phyloP scores from a whole-genome alignment of 768 basidiomycete genomes.

The Hericium erinaceus region DNA sequence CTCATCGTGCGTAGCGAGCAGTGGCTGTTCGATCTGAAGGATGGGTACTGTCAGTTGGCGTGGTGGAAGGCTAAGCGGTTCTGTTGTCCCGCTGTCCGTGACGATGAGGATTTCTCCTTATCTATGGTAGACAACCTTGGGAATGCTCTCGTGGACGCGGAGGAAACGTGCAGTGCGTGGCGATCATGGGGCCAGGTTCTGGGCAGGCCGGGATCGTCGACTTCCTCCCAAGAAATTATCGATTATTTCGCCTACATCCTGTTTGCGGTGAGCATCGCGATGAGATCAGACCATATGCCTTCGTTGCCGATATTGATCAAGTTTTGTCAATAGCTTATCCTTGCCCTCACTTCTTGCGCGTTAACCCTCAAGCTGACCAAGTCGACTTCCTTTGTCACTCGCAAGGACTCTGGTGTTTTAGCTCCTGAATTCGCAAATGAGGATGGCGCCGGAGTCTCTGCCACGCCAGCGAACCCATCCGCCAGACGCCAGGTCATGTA shows the following conservation, averaged over 20 bases:
- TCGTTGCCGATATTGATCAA: neutral
- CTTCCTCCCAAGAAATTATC: slow-evolving; percentile 33
- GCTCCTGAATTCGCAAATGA: slow-evolving; percentile 32
- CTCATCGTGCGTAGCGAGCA: slow-evolving; percentile 79
- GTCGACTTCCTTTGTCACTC: slow-evolving; percentile 79
- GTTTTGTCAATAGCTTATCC: slow-evolving; percentile 40
- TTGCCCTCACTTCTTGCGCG: slow-evolving; percentile 66
- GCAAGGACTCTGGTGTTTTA: slow-evolving; percentile 79
- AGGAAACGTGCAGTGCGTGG: slow-evolving; percentile 59
- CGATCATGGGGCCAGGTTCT: slow-evolving; percentile 62
- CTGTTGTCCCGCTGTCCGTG: slow-evolving; percentile 53
- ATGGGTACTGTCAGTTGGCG: slow-evolving; percentile 67
- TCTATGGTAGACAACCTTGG: neutral
- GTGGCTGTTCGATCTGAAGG: slow-evolving; percentile 86
- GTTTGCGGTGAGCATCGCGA: slow-evolving; percentile 58
- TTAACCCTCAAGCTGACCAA: slow-evolving; percentile 83
- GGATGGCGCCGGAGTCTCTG: slow-evolving; percentile 9
- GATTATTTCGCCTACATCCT: slow-evolving; percentile 63
- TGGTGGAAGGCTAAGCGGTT: slow-evolving; percentile 75
- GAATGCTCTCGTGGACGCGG: slow-evolving; percentile 4
- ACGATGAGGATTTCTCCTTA: slow-evolving; percentile 1
- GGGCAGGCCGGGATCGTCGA: slow-evolving; percentile 20
- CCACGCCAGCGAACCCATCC: slow-evolving; percentile 15
- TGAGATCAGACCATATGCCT: neutral
- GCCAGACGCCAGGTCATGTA: slow-evolving; percentile 66